A percentile compares a stretch with the other conserved stretches of the same genome.
Conservation (phyloP, 345 rosid genomes). For the Durio zibethinus region DNA sequence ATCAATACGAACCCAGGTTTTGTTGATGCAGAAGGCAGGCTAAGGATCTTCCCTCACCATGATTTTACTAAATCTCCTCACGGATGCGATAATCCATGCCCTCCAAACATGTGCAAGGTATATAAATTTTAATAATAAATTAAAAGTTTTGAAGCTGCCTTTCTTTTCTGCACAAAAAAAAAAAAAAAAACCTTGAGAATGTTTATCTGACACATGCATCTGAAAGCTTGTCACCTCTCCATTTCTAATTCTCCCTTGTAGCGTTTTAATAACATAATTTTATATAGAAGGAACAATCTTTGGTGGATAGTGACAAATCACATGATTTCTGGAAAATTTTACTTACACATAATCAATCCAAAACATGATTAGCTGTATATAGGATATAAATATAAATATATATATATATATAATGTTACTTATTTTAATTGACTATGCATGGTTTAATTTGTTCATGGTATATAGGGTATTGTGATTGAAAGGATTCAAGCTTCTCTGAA, state of each 20-base stretch:
- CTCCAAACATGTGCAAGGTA: slow-evolving; percentile 86
- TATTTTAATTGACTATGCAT: background rate
- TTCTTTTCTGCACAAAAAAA: no score
- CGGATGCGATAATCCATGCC: slow-evolving; percentile 58
- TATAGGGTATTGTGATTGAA: slow-evolving; percentile 56
- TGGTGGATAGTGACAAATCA: background rate
- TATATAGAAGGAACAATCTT: no score
- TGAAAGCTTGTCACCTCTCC: no score
- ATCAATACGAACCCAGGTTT: slow-evolving; percentile 59
- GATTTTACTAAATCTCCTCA: slow-evolving; percentile 54
- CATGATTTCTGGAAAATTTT: background rate
- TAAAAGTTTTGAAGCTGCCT: no score
- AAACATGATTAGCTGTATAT: background rate
- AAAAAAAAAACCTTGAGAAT: no score
- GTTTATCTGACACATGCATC: no score
- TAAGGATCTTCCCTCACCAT: slow-evolving; percentile 61
- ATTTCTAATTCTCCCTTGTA: no score
- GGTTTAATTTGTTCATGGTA: background rate
- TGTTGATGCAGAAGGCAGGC: slow-evolving; percentile 49
- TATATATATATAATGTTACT: background rate
- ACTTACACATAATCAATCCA: background rate
- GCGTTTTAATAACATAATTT: no score
- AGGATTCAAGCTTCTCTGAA: slow-evolving; percentile 54
- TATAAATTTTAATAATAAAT: no score
- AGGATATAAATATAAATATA: no score